phyloP scores from a whole-genome alignment of 176 grass and related monocot genomes.

The Musa schizocarpa region DNA sequence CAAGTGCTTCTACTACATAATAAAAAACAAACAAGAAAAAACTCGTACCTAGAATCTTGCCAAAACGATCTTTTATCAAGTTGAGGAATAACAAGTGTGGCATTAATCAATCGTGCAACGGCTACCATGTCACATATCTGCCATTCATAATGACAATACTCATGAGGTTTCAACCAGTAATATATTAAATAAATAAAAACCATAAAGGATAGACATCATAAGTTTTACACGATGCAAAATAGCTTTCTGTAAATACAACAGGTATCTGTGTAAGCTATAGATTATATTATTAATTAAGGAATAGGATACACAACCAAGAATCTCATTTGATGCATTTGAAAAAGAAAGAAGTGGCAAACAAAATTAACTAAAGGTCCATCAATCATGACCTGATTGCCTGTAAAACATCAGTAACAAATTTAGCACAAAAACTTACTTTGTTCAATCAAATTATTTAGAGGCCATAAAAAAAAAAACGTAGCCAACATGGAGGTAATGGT shows the following conservation, averaged over 20 bases:
- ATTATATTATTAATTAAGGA: not conserved
- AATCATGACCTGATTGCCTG: not conserved
- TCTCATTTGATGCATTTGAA: not conserved
- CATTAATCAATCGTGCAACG: slow-evolving; percentile 70
- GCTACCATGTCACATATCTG: slow-evolving; percentile 94
- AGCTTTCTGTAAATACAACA: not conserved
- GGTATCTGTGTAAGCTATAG: not conserved
- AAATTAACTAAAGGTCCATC: not conserved
- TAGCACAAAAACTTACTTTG: too few species aligned
- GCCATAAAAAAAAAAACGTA: too few species aligned
- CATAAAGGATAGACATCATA: not conserved
- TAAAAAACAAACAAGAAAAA: not conserved
- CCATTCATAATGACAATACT: slow-evolving; percentile 12
- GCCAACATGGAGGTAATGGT: too few species aligned
- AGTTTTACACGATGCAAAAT: not conserved
- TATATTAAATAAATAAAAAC: not conserved
- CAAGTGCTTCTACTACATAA: not conserved
- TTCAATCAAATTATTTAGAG: too few species aligned
- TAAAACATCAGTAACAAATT: too few species aligned
- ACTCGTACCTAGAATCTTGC: slow-evolving; percentile 65
- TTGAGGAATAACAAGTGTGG: slow-evolving; percentile 77
- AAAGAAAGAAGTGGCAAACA: not conserved
- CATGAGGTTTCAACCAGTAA: slow-evolving; percentile 6
- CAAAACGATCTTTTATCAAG: slow-evolving; percentile 99
- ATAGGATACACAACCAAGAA: not conserved